Percentiles rank a stretch among this genome's conserved stretches.
These are phyloP conservation scores for Tubosaeta sp. DNA, from an alignment of 768 basidiomycete species.

Conservation along the genomic window DNA sequence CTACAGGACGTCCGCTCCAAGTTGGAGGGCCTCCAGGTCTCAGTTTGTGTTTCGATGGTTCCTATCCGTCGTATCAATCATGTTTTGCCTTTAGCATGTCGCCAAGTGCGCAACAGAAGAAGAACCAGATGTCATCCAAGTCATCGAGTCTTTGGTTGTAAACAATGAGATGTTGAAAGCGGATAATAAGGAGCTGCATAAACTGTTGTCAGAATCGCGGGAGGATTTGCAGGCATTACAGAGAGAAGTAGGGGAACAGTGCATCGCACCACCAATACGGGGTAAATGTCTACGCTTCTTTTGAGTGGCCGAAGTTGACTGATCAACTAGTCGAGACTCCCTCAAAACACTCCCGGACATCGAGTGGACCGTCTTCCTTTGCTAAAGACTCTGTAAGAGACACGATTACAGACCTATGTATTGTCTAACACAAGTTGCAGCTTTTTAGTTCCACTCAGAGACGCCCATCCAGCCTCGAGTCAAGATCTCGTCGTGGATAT, in stretches of 20 bases:
- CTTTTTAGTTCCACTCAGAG: conserved; percentile 21
- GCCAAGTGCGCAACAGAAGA: conserved; percentile 36
- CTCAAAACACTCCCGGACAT: conserved; percentile 38
- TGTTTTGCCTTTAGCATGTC: conserved; percentile 32
- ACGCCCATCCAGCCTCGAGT: conserved; percentile 35
- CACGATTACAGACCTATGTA: conserved; percentile 24
- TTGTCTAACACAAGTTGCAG: conserved; percentile 21
- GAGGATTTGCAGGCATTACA: conserved; percentile 70
- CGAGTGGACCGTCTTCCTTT: conserved; percentile 42
- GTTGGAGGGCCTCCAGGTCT: conserved; percentile 55
- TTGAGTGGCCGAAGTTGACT: conserved; percentile 1
- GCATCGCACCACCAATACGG: conserved; percentile 44
- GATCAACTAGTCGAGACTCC: conserved; percentile 26
- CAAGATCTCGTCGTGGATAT: conserved; percentile 25
- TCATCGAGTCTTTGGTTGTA: conserved; percentile 80
- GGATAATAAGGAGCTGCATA: conserved; percentile 77
- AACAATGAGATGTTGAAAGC: conserved; percentile 81
- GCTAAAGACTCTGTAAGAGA: conserved; percentile 43
- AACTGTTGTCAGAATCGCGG: conserved; percentile 66
- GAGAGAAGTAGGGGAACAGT: conserved; percentile 72
- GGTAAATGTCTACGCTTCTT: conserved; percentile 28
- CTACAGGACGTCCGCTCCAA: conserved; percentile 61
- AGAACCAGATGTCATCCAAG: conserved; percentile 57
- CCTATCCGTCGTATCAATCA: conserved; percentile 11
- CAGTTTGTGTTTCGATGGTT: conserved; percentile 37